Conservation (phyloP, 305 asterid species). For the Solanum hybrid region DNA sequence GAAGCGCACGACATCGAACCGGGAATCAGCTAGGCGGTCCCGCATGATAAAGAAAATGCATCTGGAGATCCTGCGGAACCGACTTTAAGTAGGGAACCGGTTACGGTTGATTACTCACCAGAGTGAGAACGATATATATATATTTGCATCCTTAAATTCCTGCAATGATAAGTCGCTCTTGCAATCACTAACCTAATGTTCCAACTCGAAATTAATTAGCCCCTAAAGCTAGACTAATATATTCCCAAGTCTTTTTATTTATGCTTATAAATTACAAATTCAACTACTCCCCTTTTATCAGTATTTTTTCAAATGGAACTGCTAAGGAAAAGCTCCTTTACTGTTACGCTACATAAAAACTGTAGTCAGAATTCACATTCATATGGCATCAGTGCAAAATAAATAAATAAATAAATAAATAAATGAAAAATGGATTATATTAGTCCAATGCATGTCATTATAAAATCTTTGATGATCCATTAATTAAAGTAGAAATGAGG, state of each 20-base stretch:
- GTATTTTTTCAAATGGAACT: background rate
- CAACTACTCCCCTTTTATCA: background rate
- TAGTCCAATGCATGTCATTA: background rate
- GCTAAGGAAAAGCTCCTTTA: background rate
- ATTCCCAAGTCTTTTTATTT: background rate
- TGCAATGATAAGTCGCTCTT: background rate
- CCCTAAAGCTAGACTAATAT: background rate
- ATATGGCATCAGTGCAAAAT: background rate
- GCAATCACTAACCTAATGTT: background rate
- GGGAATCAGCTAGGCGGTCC: slow-evolving; percentile 80
- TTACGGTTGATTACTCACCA: slow-evolving; percentile 31
- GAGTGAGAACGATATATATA: background rate
- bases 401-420: background rate
- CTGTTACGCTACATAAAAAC: background rate
- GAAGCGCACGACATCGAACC: slow-evolving; percentile 40
- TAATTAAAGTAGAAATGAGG: background rate
- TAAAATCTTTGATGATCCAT: background rate
- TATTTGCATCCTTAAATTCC: background rate
- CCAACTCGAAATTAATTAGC: background rate
- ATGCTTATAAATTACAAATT: background rate
- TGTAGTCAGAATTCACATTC: background rate
- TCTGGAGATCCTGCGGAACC: slow-evolving; percentile 63
- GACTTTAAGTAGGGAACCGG: slow-evolving; percentile 41
- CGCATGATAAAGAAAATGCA: slow-evolving; percentile 80
- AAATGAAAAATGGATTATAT: background rate